These are phyloP conservation scores for Cordyceps fumosorosea DNA, from an alignment of 2,329 filamentous ascomycete genomes.

Conservation along the genomic window DNA sequence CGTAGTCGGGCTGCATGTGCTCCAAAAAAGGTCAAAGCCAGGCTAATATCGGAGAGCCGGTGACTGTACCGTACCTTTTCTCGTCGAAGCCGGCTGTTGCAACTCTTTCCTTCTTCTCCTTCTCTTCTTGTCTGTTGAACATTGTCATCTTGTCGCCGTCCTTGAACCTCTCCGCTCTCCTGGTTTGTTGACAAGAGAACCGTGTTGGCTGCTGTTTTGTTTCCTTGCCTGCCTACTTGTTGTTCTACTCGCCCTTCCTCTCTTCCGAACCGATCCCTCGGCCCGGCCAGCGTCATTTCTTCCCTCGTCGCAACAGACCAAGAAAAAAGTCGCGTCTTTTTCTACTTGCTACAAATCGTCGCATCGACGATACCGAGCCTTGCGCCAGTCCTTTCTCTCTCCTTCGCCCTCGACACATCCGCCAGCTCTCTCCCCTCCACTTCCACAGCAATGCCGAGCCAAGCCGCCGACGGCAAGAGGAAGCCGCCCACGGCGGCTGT, in stretches of 20 bases:
- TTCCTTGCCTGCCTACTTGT: not conserved
- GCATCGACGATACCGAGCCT: not conserved
- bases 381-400: not conserved
- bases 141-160: not conserved
- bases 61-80: slow-evolving; percentile 5
- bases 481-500: slow-evolving; percentile 78
- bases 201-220: not conserved
- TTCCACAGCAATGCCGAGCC: slow-evolving; percentile 27
- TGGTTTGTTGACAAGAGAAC: not conserved
- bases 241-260: not conserved
- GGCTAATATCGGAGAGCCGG: not conserved
- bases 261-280: slow-evolving; percentile 1
- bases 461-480: slow-evolving; percentile 42
- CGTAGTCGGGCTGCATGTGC: slow-evolving; percentile 6
- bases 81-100: not conserved
- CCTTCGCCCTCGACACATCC: not conserved
- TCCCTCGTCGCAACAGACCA: not conserved
- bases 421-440: not conserved
- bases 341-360: not conserved
- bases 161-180: slow-evolving; percentile 3
- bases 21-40: slow-evolving; percentile 3
- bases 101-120: slow-evolving; percentile 9
- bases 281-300: slow-evolving; percentile 1
- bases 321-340: not conserved
- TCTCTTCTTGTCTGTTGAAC: slow-evolving; percentile 1